Percentiles rank a stretch among this genome's conserved stretches.
Evolutionary conservation across 768 basidiomycete genomes (phyloP).

Genomic region (Mycena pura): DNA sequence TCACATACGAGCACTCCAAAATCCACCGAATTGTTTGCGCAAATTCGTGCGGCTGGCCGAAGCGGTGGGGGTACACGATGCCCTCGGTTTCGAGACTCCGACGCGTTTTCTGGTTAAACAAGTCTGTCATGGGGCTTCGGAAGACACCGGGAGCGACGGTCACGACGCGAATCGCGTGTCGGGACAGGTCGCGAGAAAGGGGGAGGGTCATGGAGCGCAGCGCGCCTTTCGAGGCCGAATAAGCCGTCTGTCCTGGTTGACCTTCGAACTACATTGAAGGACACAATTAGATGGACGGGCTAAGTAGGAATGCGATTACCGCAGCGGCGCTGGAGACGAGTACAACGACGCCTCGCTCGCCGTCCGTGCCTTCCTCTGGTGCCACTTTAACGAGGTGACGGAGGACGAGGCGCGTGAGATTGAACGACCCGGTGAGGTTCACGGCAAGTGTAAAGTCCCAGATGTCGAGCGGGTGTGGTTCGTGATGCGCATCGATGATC

Average conservation of each 20-base stretch:
- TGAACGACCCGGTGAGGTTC: conserved; percentile 66
- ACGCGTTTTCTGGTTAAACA: conserved; percentile 43
- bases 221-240: conserved; percentile 63
- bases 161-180: conserved; percentile 59
- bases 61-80: conserved; percentile 52
- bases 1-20: conserved; percentile 59
- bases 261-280: conserved; percentile 53
- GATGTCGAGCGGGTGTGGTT: conserved; percentile 54
- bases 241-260: conserved; percentile 63
- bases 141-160: conserved; percentile 65
- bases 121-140: conserved; percentile 50
- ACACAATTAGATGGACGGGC: not conserved
- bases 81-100: conserved; percentile 47
- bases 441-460: conserved; percentile 61
- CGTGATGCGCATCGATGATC: conserved; percentile 53
- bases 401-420: conserved; percentile 61
- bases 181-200: conserved; percentile 63
- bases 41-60: conserved; percentile 57
- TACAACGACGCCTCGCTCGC: conserved; percentile 64
- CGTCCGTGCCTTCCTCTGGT: conserved; percentile 53
- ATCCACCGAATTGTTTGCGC: conserved; percentile 57
- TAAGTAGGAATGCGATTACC: conserved; percentile 30
- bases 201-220: conserved; percentile 64
- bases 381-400: conserved; percentile 55
- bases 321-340: conserved; percentile 64